Evolutionary conservation across 1,139 yeast species (phyloP), one percentile per base, ranked within the genome.

Genomic region (Suhomyces panamericanus): DNA sequence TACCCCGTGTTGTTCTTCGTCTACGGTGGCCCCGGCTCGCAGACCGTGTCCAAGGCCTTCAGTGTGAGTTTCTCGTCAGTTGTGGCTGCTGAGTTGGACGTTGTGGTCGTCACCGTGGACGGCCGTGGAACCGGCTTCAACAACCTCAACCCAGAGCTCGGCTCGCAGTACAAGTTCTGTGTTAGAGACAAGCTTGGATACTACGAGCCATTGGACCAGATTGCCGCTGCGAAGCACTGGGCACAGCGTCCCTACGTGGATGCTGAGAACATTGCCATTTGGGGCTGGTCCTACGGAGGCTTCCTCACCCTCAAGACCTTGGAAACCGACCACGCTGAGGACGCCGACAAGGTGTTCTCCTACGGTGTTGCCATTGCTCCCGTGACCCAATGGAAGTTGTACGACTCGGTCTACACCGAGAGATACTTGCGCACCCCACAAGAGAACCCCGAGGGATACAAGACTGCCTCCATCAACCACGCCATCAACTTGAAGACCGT

Each of bases 201-300:
- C 50, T 79, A 73, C 55, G 95, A 86, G 60, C 85, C 87, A 3
- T 58, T 68, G 29, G 95, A 86, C 61, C 91, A 86, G 62, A 81
- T 86, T 27, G 66, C 77, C 0, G 88, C 90, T 5, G 93, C 87
- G 1, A 75, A 75, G 49, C 50, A 72, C 2, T 86, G 88, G 82
- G 67, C 75, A 1, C 42, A 65, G 7, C 76, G 75, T 49, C 53
- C 74, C 2, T 86, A 78, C 55, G 84, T 85, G 35, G 87, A 86
- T 59, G 57, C 66, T 7, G 67, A 69, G 4, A 72, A 80, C 50
- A 79, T 85, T 11, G 87, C 88, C 1, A 78, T 86, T 43, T 86
- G 89, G 83, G 95, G 95, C 6, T 86, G 93, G 91, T 84, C 90
- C 2, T 86, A 85, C 58, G 95, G 95, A 47, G 95, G 93, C 0